phyloP scores from a whole-genome alignment of 306 rosid species.

The Cyclanthera cordifolia region DNA sequence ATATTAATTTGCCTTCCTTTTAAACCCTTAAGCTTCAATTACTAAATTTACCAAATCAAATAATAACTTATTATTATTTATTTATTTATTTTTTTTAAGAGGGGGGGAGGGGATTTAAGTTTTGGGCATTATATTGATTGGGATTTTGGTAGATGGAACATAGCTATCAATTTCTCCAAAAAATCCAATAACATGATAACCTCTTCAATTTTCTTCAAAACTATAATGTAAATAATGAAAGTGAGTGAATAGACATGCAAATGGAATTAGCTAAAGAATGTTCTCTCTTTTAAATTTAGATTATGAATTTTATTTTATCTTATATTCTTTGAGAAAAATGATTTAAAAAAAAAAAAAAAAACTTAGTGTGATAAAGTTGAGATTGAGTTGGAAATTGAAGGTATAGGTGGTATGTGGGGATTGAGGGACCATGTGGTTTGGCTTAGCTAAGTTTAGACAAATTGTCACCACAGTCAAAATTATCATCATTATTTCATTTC shows the following conservation, averaged over 20 bases:
- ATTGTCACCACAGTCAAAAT: slow-evolving; percentile 23
- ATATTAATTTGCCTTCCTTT: too few species aligned
- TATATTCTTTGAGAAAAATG: neutral
- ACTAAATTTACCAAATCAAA: neutral
- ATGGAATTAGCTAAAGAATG: neutral
- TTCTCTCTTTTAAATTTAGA: neutral
- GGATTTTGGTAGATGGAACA: neutral
- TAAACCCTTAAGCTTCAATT: too few species aligned
- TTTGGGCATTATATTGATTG: neutral
- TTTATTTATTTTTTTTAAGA: too few species aligned
- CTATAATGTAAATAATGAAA: neutral
- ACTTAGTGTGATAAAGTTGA: neutral
- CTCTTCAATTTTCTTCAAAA: neutral
- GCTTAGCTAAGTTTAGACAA: slow-evolving; percentile 34
- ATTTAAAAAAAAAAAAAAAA: too few species aligned
- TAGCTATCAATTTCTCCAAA: neutral
- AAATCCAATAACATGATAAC: neutral
- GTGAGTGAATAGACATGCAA: neutral
- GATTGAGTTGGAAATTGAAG: neutral
- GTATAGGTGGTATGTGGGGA: neutral
- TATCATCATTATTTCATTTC: slow-evolving; percentile 24
- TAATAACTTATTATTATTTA: too few species aligned
- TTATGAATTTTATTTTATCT: neutral
- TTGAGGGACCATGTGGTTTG: slow-evolving; percentile 26
- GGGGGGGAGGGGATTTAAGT: neutral